Conservation (phyloP, 305 asterid genomes). For the Fraxinus nigra region DNA sequence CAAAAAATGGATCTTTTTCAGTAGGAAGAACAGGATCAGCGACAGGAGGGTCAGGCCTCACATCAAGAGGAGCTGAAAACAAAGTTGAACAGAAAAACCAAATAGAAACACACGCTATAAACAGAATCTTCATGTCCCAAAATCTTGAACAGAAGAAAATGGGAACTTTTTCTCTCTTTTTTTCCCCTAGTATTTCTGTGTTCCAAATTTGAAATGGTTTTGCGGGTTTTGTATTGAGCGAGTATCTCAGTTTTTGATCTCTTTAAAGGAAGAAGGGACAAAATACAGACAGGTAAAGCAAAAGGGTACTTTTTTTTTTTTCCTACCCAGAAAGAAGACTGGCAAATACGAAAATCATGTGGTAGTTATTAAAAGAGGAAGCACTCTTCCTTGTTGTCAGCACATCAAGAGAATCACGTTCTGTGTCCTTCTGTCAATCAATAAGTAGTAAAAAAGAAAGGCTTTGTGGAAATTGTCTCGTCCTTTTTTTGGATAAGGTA, state of each 20-base stretch:
- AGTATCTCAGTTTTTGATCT: conserved; percentile 13
- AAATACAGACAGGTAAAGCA: conserved; percentile 30
- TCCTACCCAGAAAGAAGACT: conserved; percentile 23
- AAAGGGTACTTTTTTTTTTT: conserved; percentile 18
- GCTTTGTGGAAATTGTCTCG: not conserved
- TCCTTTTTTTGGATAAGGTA: not conserved
- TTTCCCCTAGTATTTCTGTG: not conserved
- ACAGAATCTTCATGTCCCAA: conserved; percentile 46
- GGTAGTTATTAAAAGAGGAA: conserved; percentile 65
- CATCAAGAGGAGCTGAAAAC: conserved; percentile 61
- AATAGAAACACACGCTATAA: conserved; percentile 43
- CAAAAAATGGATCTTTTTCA: conserved; percentile 68
- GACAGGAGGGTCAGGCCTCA: conserved; percentile 59
- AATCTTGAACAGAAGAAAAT: not conserved
- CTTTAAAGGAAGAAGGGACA: conserved; percentile 34
- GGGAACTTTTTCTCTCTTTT: not conserved
- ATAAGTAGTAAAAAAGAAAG: not conserved
- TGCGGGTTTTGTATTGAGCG: conserved; percentile 18
- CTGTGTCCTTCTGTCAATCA: not conserved
- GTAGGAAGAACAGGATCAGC: conserved; percentile 75
- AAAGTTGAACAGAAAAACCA: conserved; percentile 42
- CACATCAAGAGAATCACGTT: conserved; percentile 42
- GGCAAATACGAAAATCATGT: conserved; percentile 64
- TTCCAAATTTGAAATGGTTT: conserved; percentile 37
- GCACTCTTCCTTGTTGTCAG: not conserved